Conservation (phyloP, 1,284 basidiomycete genomes). For the Ganoderma lucidum region DNA sequence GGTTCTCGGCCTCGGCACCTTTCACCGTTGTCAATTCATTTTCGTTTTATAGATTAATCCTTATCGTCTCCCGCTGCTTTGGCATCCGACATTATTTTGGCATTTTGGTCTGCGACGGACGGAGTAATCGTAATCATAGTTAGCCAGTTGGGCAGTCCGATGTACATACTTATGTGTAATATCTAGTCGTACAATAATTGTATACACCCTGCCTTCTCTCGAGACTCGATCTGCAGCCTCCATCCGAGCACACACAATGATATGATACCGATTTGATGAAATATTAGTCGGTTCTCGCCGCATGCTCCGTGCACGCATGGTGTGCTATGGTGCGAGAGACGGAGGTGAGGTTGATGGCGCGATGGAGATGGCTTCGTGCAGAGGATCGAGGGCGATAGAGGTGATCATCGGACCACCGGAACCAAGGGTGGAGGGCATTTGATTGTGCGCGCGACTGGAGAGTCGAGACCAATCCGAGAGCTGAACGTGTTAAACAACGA, state of each 20-base stretch:
- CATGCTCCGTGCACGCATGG: neutral
- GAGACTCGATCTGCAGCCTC: too few relatives aligned
- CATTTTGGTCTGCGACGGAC: neutral
- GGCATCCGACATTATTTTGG: neutral
- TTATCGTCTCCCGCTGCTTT: neutral
- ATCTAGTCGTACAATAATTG: neutral
- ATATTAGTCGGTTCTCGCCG: neutral
- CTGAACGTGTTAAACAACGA: neutral
- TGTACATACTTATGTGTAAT: neutral
- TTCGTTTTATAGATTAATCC: neutral
- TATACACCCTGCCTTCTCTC: neutral
- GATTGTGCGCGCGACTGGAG: neutral
- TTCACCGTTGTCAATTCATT: conserved; percentile 1
- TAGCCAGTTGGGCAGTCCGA: neutral
- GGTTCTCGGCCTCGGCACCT: neutral
- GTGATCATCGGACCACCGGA: neutral
- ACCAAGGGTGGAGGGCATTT: neutral
- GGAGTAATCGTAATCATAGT: neutral
- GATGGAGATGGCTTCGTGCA: neutral
- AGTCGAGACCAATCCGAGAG: neutral
- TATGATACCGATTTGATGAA: neutral
- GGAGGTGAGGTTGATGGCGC: neutral
- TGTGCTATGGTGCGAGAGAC: neutral
- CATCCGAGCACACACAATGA: neutral
- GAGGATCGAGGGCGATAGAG: neutral